Percentiles rank a stretch among this genome's conserved stretches.
These are phyloP conservation scores for Penicillium palitans DNA, from an alignment of 2,329 filamentous ascomycete genomes.

Conservation along the genomic window DNA sequence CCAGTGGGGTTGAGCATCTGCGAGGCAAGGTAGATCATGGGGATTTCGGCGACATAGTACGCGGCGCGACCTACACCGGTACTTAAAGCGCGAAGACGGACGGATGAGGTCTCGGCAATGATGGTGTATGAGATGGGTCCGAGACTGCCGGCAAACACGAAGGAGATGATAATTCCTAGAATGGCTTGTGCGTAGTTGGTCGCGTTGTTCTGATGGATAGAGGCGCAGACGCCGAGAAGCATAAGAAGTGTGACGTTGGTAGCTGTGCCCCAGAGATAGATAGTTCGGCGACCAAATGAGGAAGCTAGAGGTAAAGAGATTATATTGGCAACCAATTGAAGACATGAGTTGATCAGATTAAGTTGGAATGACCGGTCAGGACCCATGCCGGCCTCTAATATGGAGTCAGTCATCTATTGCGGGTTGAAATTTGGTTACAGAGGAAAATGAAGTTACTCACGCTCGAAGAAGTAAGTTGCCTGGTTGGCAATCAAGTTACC, in stretches of 20 bases:
- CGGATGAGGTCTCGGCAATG: slow-evolving; percentile 42
- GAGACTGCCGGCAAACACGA: slow-evolving; percentile 39
- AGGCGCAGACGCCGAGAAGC: slow-evolving; percentile 40
- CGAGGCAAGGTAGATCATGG: slow-evolving; percentile 45
- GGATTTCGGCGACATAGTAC: slow-evolving; percentile 47
- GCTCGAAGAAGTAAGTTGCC: slow-evolving; percentile 60
- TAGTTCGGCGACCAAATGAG: slow-evolving; percentile 44
- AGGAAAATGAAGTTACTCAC: slow-evolving; percentile 17
- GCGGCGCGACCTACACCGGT: slow-evolving; percentile 43
- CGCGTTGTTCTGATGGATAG: slow-evolving; percentile 31
- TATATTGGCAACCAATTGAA: slow-evolving; percentile 40
- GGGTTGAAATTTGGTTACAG: background rate
- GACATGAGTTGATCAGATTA: slow-evolving; percentile 32
- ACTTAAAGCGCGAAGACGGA: slow-evolving; percentile 41
- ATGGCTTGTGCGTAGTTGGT: slow-evolving; percentile 44
- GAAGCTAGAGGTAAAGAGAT: slow-evolving; percentile 39
- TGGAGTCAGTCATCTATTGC: slow-evolving; percentile 11
- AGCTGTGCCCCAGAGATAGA: slow-evolving; percentile 42
- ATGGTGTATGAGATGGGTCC: slow-evolving; percentile 44
- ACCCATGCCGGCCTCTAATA: slow-evolving; percentile 33
- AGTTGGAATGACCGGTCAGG: slow-evolving; percentile 30
- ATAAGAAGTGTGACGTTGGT: slow-evolving; percentile 39
- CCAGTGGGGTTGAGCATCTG: slow-evolving; percentile 44
- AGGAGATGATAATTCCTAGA: slow-evolving; percentile 43
- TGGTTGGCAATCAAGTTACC: slow-evolving; percentile 65